These are phyloP conservation scores for Phalaenopsis equestris DNA, from an alignment of 106 monocot species.

Conservation along the genomic window DNA sequence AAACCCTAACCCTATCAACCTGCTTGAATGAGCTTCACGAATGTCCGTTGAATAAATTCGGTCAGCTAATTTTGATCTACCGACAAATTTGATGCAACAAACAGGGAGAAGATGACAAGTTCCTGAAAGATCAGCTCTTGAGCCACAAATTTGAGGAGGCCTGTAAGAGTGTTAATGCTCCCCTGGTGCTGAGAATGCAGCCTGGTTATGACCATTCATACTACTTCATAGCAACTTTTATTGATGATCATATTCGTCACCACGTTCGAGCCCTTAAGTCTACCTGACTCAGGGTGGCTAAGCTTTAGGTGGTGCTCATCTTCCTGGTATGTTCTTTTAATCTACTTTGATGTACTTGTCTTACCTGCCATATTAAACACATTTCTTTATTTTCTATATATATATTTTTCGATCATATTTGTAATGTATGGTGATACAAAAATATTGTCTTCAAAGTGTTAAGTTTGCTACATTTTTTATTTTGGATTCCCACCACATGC, in stretches of 20 bases:
- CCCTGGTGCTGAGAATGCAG: slow-evolving; percentile 59
- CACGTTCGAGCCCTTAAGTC: slow-evolving; percentile 37
- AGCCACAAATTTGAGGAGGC: slow-evolving; percentile 64
- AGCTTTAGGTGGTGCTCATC: neutral
- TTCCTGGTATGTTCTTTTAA: neutral
- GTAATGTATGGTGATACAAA: neutral
- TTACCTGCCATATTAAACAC: neutral
- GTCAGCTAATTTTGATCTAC: neutral
- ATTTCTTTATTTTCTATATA: neutral
- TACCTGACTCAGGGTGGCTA: neutral
- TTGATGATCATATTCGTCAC: slow-evolving; percentile 79
- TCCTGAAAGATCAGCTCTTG: slow-evolving; percentile 71
- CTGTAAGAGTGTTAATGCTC: slow-evolving; percentile 44
- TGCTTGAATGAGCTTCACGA: neutral
- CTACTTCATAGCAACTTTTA: slow-evolving; percentile 79
- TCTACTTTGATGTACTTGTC: neutral
- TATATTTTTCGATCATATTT: neutral
- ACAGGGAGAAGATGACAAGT: slow-evolving; percentile 86
- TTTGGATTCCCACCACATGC: no score
- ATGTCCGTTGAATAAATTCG: neutral
- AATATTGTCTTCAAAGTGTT: no score
- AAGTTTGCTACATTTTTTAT: no score
- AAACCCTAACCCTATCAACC: no score
- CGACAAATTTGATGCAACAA: neutral
- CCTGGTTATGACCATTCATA: slow-evolving; percentile 98